Evolutionary conservation across 2,329 filamentous ascomycete species (phyloP).

Genomic region (Epichloe aotearoae): DNA sequence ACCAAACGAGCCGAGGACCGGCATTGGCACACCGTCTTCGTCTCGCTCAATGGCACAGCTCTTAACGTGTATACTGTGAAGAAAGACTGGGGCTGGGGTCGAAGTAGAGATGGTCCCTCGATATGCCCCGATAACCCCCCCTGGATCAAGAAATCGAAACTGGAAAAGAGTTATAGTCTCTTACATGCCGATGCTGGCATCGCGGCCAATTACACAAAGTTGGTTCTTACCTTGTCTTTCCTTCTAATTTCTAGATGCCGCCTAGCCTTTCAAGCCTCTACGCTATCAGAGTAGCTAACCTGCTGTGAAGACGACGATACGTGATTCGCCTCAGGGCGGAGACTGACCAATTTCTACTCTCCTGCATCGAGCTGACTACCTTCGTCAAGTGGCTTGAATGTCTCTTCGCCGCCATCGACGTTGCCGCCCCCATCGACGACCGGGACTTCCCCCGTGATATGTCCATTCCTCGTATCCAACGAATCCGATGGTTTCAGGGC

Average conservation of each 20-base stretch:
- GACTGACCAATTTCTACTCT: slow-evolving; percentile 60
- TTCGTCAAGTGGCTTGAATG: slow-evolving; percentile 58
- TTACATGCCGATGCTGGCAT: slow-evolving; percentile 65
- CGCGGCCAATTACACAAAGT: slow-evolving; percentile 60
- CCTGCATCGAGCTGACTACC: slow-evolving; percentile 48
- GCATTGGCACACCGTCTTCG: slow-evolving; percentile 51
- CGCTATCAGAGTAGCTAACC: background rate
- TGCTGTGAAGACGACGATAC: slow-evolving; percentile 27
- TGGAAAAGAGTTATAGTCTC: slow-evolving; percentile 57
- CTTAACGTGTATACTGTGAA: slow-evolving; percentile 53
- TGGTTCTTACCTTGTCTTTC: slow-evolving; percentile 16
- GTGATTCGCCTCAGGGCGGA: slow-evolving; percentile 61
- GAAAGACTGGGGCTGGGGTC: slow-evolving; percentile 38
- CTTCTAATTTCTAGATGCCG: background rate
- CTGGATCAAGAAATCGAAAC: slow-evolving; percentile 38
- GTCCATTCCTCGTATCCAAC: slow-evolving; percentile 44
- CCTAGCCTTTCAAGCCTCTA: background rate
- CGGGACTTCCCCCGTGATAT: slow-evolving; percentile 50
- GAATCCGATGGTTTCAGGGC: slow-evolving; percentile 36
- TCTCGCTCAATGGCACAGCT: slow-evolving; percentile 53
- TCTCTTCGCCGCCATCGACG: slow-evolving; percentile 60
- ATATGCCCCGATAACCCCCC: slow-evolving; percentile 36
- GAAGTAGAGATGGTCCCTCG: slow-evolving; percentile 32
- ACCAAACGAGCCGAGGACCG: slow-evolving; percentile 49
- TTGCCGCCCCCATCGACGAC: slow-evolving; percentile 58